phyloP scores from a whole-genome alignment of 164 flowering plant genomes.

The Chimonanthus salicifolius region DNA sequence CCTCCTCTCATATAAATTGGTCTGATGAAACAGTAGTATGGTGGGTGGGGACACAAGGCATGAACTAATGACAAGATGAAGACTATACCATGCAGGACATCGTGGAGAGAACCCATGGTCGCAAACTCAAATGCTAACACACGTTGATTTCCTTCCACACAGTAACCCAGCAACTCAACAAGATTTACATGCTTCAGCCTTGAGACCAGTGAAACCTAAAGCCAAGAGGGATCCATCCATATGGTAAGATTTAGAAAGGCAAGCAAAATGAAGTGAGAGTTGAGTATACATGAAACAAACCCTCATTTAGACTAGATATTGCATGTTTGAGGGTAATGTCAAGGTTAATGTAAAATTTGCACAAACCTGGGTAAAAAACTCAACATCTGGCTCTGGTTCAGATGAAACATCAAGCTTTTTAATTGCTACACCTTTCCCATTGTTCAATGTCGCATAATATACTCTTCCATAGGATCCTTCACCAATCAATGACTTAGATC shows the following conservation, averaged over 20 bases:
- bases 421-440: conserved; percentile 62
- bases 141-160: conserved; percentile 72
- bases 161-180: conserved; percentile 71
- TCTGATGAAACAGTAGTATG: too few species aligned
- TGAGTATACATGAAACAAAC: too few species aligned
- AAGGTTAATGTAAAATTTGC: too few species aligned
- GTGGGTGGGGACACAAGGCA: neutral
- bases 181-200: conserved; percentile 75
- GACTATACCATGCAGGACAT: conserved; percentile 73
- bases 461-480: conserved; percentile 96
- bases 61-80: too few species aligned
- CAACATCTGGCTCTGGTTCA: conserved; percentile 86
- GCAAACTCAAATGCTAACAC: conserved; percentile 82
- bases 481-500: conserved; percentile 64
- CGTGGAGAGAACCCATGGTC: conserved; percentile 86
- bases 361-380: conserved; percentile 77
- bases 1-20: too few species aligned
- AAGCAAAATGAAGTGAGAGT: too few species aligned
- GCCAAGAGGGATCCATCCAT: too few species aligned
- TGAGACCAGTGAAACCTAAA: conserved; percentile 79
- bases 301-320: too few species aligned
- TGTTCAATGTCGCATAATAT: conserved; percentile 62
- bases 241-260: too few species aligned
- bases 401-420: conserved; percentile 85
- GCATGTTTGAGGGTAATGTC: too few species aligned